These are phyloP conservation scores for Coemansia sp. DNA, from an alignment of 192 early-diverging fungal genomes.

Conservation along the genomic window DNA sequence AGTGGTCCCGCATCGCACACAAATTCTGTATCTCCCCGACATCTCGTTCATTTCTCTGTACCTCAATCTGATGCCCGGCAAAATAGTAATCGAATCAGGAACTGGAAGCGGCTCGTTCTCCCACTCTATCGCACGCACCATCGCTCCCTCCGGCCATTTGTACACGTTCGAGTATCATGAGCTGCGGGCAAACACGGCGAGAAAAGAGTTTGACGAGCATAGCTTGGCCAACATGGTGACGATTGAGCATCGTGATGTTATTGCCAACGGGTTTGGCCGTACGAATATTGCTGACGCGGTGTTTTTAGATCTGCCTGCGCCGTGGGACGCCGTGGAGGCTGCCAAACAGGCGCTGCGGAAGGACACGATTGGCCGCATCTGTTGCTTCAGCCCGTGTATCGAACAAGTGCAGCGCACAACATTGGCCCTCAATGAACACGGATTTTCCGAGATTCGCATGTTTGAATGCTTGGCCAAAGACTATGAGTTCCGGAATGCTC, in stretches of 20 bases:
- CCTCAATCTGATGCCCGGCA: slow-evolving; percentile 84
- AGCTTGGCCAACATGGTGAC: slow-evolving; percentile 68
- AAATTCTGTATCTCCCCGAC: slow-evolving; percentile 93
- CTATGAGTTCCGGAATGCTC: slow-evolving; percentile 68
- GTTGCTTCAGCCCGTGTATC: slow-evolving; percentile 94
- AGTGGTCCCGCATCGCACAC: slow-evolving; percentile 89
- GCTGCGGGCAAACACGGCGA: slow-evolving; percentile 65
- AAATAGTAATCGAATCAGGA: slow-evolving; percentile 83
- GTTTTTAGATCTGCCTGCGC: slow-evolving; percentile 94
- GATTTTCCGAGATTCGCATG: slow-evolving; percentile 92
- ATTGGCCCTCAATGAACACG: slow-evolving; percentile 71
- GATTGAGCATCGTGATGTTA: slow-evolving; percentile 78
- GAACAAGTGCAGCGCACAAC: slow-evolving; percentile 90
- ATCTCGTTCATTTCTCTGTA: slow-evolving; percentile 85
- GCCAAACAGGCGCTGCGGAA: slow-evolving; percentile 86
- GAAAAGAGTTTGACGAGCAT: slow-evolving; percentile 79
- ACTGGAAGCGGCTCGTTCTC: slow-evolving; percentile 98
- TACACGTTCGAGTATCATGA: slow-evolving; percentile 95
- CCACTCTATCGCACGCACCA: slow-evolving; percentile 85
- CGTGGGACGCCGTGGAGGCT: slow-evolving; percentile 87
- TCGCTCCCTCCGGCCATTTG: slow-evolving; percentile 85
- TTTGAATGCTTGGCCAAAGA: slow-evolving; percentile 86
- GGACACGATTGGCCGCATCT: slow-evolving; percentile 79
- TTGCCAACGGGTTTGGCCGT: slow-evolving; percentile 73
- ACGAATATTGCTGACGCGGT: slow-evolving; percentile 77